Base-by-base conservation (phyloP, 306 rosid genomes). In the Nissolia schottii region DNA sequence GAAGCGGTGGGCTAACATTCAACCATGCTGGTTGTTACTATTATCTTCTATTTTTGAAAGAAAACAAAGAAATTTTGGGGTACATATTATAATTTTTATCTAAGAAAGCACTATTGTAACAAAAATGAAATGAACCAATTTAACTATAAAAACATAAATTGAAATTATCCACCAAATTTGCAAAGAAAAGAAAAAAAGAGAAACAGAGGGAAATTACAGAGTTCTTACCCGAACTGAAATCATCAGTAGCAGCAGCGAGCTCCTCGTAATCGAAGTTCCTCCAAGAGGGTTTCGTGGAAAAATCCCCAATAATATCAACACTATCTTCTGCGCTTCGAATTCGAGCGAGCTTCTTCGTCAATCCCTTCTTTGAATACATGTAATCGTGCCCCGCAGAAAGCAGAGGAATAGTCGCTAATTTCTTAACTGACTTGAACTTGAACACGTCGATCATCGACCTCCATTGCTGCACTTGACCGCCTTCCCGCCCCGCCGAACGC, bases 241-340 rank as follows among this genome's bases (percentile, higher is more conserved):
- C 71, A 15, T 54, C 32, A 3, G 99, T 94, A 40, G 99, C 97
- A 18, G 85, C 82, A 10, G 81, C 81, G 7, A 94, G 91, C 55
- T 89, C 97, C 1, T 79, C 80, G 34, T 74, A 84, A 37, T 81
- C 96, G 54, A 86, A 94, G 80, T 77, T 94, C 79, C 90, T 86
- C 99, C 99, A 94, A 3, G 97, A 83, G 3, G 95, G 91, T 45
- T 91, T 94, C 0, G 78, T 45, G 1, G 89, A 73, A 82, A 83
- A 31, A 10, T n/a, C 87, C 0, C 27, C 85, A 45, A 79, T 34
- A 11, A 34, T 4, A 51, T 81, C 85, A 7, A 83, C 72, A 1
- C 49, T 18, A 0, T 86, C 93, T 55, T 85, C 97, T 0, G 93
- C 80, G 46, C 88, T 85, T 65, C 90, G 73, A 85, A 87, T 83